phyloP scores from a whole-genome alignment of 345 rosid genomes.

The Jatropha curcas region DNA sequence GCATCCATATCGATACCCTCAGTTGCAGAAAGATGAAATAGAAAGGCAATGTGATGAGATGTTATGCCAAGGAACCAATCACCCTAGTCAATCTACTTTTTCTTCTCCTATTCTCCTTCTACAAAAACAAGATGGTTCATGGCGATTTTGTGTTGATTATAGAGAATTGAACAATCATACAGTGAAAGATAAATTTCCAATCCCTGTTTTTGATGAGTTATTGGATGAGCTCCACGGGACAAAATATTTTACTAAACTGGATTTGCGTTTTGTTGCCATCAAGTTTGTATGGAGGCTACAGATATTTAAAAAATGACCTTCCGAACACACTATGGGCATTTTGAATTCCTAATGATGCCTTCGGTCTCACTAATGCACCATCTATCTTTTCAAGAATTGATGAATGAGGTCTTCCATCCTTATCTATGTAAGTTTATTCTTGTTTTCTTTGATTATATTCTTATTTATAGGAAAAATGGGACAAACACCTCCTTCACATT shows the following conservation, averaged over 20 bases:
- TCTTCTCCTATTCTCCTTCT: neutral
- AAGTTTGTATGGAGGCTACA: rapidly evolving
- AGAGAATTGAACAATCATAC: neutral
- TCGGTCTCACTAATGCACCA: neutral
- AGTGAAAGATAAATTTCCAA: neutral
- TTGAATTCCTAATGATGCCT: neutral
- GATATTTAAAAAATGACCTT: neutral
- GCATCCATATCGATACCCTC: neutral
- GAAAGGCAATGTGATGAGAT: neutral
- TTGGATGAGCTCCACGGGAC: neutral
- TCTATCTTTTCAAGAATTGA: neutral
- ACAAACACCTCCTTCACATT: neutral
- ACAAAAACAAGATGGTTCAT: neutral
- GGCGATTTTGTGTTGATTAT: neutral
- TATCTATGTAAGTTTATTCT: neutral
- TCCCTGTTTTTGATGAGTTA: neutral
- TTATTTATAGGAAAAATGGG: neutral
- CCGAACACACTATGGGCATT: neutral
- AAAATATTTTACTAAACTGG: neutral
- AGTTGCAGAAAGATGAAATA: neutral
- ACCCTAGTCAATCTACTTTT: neutral
- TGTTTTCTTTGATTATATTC: neutral
- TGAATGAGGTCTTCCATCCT: neutral
- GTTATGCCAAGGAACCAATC: neutral
- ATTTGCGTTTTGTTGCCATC: neutral